Percentiles rank a stretch among this genome's conserved stretches.
Conservation (phyloP, 1,284 basidiomycete genomes). For the Ceratobasidium theobromae region DNA sequence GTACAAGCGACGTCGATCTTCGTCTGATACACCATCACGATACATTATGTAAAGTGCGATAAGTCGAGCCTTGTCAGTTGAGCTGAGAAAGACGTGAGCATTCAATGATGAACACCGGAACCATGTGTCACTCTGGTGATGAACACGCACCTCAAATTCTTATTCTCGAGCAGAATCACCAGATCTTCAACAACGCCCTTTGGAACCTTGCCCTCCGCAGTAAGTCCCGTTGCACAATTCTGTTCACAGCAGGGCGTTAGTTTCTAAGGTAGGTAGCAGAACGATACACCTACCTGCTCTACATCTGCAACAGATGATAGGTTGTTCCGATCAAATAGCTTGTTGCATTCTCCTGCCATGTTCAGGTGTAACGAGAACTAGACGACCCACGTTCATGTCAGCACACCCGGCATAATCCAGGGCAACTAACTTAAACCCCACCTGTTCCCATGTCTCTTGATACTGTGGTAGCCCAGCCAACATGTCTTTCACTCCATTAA, state of each 20-base stretch:
- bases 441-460: slow-evolving; percentile 93
- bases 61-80: slow-evolving; percentile 91
- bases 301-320: slow-evolving; percentile 85
- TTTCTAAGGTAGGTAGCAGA: neutral
- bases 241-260: slow-evolving; percentile 41
- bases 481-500: slow-evolving; percentile 99
- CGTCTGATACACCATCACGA: slow-evolving; percentile 96
- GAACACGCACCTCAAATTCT: slow-evolving; percentile 68
- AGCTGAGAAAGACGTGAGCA: slow-evolving; percentile 50
- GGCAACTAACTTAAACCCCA: slow-evolving; percentile 40
- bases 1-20: slow-evolving; percentile 91
- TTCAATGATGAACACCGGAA: slow-evolving; percentile 23
- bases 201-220: slow-evolving; percentile 85
- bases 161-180: slow-evolving; percentile 92
- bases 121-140: no score
- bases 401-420: neutral
- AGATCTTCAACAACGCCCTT: slow-evolving; percentile 97
- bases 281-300: slow-evolving; percentile 70
- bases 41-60: slow-evolving; percentile 95
- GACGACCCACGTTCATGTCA: neutral
- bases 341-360: slow-evolving; percentile 98
- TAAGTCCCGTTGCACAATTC: slow-evolving; percentile 90
- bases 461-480: slow-evolving; percentile 93
- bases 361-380: slow-evolving; percentile 95
- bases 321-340: slow-evolving; percentile 85